phyloP scores from a whole-genome alignment of 2,329 filamentous ascomycete species.

The Trichophyton verrucosum region DNA sequence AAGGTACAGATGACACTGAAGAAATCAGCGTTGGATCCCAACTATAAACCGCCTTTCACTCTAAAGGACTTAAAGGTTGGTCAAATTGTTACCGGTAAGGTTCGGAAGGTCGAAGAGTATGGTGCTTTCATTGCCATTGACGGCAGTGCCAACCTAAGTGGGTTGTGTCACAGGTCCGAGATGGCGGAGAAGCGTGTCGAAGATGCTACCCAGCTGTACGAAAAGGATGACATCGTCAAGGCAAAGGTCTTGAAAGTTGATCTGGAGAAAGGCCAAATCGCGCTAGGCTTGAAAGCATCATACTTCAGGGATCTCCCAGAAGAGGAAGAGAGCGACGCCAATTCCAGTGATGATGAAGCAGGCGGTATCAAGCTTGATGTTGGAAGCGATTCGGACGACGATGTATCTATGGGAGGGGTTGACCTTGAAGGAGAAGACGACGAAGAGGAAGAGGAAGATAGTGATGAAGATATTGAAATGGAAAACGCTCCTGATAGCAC shows the following conservation, averaged over 20 bases:
- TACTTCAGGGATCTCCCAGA: conserved; percentile 58
- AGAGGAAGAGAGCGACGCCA: conserved; percentile 39
- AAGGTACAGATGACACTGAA: conserved; percentile 82
- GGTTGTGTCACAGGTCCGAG: conserved; percentile 81
- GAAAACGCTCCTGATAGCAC: conserved; percentile 19
- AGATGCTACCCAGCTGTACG: conserved; percentile 81
- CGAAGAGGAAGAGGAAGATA: conserved; percentile 35
- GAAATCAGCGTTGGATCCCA: conserved; percentile 64
- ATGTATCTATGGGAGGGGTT: conserved; percentile 31
- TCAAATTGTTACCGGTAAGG: conserved; percentile 74
- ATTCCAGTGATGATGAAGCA: conserved; percentile 25
- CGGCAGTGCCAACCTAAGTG: conserved; percentile 75
- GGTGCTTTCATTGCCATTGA: conserved; percentile 90
- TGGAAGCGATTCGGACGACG: conserved; percentile 26
- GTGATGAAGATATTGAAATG: conserved; percentile 35
- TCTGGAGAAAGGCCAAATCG: conserved; percentile 61
- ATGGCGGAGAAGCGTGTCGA: conserved; percentile 74
- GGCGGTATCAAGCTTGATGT: conserved; percentile 21
- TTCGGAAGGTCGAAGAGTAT: conserved; percentile 88
- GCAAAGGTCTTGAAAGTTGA: conserved; percentile 76
- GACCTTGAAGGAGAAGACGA: conserved; percentile 33
- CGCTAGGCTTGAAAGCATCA: conserved; percentile 82
- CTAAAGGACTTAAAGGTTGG: conserved; percentile 68
- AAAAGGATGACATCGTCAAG: conserved; percentile 85
- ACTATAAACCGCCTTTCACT: conserved; percentile 60